phyloP scores from a whole-genome alignment of 129 eudicot genomes.

The carrot (Daucus carota) region DNA sequence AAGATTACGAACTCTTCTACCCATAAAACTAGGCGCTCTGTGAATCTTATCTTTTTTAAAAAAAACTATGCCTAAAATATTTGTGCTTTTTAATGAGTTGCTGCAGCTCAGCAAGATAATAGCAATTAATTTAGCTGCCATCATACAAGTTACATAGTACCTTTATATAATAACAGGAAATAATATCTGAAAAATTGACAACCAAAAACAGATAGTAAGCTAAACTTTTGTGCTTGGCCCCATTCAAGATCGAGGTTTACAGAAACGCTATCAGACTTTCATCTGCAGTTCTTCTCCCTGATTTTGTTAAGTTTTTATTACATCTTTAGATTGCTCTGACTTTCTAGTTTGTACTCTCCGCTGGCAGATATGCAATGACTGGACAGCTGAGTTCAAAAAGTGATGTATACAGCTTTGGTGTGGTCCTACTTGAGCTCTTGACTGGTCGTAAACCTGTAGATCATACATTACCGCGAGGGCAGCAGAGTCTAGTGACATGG shows the following conservation, averaged over 20 bases:
- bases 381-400: constrained; percentile 88
- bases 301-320: not conserved
- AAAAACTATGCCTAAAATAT: not conserved
- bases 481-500: constrained; percentile 94
- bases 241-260: not conserved
- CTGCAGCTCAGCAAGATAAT: not conserved
- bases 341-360: constrained; percentile 5
- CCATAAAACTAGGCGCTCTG: not conserved
- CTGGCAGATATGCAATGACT: constrained; percentile 75
- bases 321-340: not conserved
- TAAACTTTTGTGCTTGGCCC: not conserved
- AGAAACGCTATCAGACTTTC: not conserved
- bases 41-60: not conserved
- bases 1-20: not conserved
- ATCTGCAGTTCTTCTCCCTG: not conserved
- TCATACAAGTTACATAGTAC: not conserved
- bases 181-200: not conserved
- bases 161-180: not conserved
- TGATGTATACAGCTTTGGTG: constrained; percentile 86
- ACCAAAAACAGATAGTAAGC: not conserved
- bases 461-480: constrained; percentile 94
- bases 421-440: constrained; percentile 76
- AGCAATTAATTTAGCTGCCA: not conserved
- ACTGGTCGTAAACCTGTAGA: constrained; percentile 95
- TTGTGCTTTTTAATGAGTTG: not conserved